phyloP scores from a whole-genome alignment of 2,329 filamentous ascomycete species.

The Laburnicola sp. region DNA sequence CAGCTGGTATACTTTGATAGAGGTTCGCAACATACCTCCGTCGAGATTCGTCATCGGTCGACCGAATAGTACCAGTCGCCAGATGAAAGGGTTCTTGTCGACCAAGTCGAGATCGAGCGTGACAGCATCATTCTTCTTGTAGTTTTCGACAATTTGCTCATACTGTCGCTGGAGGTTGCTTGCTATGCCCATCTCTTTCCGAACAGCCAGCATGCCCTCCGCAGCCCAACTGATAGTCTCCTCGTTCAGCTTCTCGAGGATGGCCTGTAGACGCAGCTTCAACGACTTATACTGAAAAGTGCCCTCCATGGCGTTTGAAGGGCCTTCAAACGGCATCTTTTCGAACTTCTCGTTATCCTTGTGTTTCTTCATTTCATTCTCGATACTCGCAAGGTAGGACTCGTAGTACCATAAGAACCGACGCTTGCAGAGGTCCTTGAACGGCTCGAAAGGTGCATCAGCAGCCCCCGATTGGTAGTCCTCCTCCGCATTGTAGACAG shows the following conservation, averaged over 20 bases:
- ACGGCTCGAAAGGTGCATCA: conserved; percentile 75
- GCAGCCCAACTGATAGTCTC: conserved; percentile 73
- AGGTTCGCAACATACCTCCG: conserved; percentile 55
- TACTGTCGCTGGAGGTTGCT: conserved; percentile 83
- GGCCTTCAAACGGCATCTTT: conserved; percentile 86
- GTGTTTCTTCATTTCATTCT: conserved; percentile 64
- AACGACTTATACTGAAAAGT: conserved; percentile 79
- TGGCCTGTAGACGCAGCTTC: conserved; percentile 66
- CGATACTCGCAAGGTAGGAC: conserved; percentile 74
- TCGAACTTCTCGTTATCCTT: conserved; percentile 67
- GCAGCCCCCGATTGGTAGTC: conserved; percentile 51
- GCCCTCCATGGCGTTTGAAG: conserved; percentile 80
- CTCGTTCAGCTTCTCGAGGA: conserved; percentile 70
- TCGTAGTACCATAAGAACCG: conserved; percentile 97
- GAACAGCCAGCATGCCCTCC: conserved; percentile 66
- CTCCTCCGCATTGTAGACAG: conserved; percentile 56
- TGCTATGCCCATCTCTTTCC: conserved; percentile 72
- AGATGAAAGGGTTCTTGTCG: conserved; percentile 84
- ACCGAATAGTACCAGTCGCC: conserved; percentile 87
- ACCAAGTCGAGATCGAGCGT: conserved; percentile 77
- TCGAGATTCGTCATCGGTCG: conserved; percentile 91
- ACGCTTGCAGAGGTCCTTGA: conserved; percentile 86
- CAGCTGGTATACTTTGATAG: neutral
- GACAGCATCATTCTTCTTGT: conserved; percentile 69
- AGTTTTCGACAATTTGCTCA: conserved; percentile 75